Base-by-base conservation (phyloP, 805 yeast species). In the Wickerhamomyces strasburgensis region DNA sequence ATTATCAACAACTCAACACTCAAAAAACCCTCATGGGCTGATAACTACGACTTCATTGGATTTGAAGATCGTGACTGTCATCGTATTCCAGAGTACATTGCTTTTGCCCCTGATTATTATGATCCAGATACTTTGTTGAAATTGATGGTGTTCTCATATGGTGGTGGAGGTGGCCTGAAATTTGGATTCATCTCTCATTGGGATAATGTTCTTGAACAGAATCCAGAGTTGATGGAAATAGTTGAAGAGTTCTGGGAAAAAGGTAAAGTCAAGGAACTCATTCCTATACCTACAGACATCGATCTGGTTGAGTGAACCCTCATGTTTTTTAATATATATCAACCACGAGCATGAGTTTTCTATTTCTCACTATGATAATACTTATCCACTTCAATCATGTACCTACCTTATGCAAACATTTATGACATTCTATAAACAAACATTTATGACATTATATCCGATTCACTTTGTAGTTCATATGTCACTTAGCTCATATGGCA, bases 221-320 rank as follows among this genome's bases (percentile, higher is more conserved):
- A 25, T 19, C 23, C n/a, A 6, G 38, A 35, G 19, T 10, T 32
- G 14, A 8, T 35, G 14, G 5, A 6, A 5, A 9, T 26, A 5
- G 13, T 30, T 9, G 31, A 35, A 15, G 13, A 35, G 15, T 35
- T 15, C n/a, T 35, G 38, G 38, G 19, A 14, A 14, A 26, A 27
- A 13, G 35, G 39, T 15, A 14, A 21, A 8, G 25, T 21, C 11
- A 7, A 21, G 7, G 25, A 21, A 21, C 7, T 21, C 25, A 21
- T n/a, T n/a, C n/a, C n/a, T n/a, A n/a, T n/a, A n/a, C n/a, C n/a
- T n/a, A n/a, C n/a, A n/a, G n/a, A n/a, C n/a, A n/a, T n/a, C n/a
- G n/a, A n/a, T n/a, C n/a, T n/a, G n/a, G n/a, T n/a, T n/a, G n/a
- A n/a, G n/a, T n/a, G n/a, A n/a, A n/a, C n/a, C n/a, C n/a, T n/a